These are phyloP conservation scores for Smallanthus sonchifolius DNA, from an alignment of 129 eudicot genomes.

Conservation along the genomic window DNA sequence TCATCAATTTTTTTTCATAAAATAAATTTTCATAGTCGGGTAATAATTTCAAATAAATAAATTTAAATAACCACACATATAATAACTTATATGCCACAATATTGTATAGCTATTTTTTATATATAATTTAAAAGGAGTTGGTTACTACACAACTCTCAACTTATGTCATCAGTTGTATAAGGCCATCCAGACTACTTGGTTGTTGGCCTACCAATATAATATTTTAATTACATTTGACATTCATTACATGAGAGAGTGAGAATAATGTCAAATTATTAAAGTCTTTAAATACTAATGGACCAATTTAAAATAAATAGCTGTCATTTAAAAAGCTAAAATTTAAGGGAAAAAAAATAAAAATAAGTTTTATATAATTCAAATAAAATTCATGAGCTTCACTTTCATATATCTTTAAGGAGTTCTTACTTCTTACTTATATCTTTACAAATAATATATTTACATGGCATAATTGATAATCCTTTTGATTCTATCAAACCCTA, in stretches of 20 bases:
- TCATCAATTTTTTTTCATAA: background rate
- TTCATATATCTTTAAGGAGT: background rate
- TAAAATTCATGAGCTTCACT: background rate
- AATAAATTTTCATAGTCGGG: background rate
- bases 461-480: constrained; percentile 22
- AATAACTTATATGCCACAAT: background rate
- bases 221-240: constrained; percentile 28
- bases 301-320: constrained; percentile 2
- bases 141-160: constrained; percentile 34
- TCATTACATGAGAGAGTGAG: background rate
- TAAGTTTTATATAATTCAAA: background rate
- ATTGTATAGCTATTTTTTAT: background rate
- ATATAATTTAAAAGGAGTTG: constrained; percentile 23
- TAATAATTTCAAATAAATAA: background rate
- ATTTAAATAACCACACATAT: background rate
- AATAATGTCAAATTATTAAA: constrained; percentile 7
- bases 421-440: too few relatives aligned
- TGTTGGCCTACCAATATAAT: constrained; percentile 31
- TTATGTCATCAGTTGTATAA: constrained; percentile 30
- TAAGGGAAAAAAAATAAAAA: too few relatives aligned
- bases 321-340: background rate
- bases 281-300: constrained; percentile 2
- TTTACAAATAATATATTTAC: background rate
- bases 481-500: constrained; percentile 21
- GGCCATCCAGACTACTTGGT: constrained; percentile 35